Conservation (phyloP, 2,329 filamentous ascomycete genomes). For the Penicillium paneum region DNA sequence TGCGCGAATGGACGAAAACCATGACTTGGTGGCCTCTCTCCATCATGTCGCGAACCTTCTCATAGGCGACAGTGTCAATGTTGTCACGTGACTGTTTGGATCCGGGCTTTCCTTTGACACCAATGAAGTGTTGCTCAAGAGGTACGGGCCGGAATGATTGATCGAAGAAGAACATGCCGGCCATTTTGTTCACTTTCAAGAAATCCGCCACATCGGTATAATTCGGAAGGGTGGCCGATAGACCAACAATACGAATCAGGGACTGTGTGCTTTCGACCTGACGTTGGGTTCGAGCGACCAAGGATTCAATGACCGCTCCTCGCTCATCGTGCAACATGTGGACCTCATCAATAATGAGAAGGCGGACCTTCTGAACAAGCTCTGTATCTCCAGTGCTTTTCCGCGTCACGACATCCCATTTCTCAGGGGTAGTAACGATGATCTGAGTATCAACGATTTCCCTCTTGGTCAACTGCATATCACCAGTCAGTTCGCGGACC, state of each 20-base stretch:
- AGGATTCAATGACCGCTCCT: constrained; percentile 89
- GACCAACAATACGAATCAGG: constrained; percentile 89
- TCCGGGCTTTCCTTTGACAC: constrained; percentile 83
- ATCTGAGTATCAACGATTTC: constrained; percentile 97
- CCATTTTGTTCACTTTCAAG: constrained; percentile 88
- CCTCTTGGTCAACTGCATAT: constrained; percentile 97
- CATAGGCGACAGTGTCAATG: constrained; percentile 79
- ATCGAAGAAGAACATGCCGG: constrained; percentile 95
- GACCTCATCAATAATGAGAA: constrained; percentile 97
- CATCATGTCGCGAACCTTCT: constrained; percentile 93
- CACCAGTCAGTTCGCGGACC: constrained; percentile 90
- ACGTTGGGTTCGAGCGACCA: constrained; percentile 90
- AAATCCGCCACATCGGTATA: constrained; percentile 97
- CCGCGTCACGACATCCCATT: constrained; percentile 97
- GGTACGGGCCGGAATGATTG: constrained; percentile 93
- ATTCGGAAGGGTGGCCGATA: constrained; percentile 94
- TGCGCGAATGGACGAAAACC: constrained; percentile 97
- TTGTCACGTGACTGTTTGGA: constrained; percentile 82
- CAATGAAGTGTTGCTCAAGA: constrained; percentile 94
- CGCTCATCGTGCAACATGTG: constrained; percentile 99
- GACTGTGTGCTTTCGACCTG: constrained; percentile 98
- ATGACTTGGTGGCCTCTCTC: constrained; percentile 92
- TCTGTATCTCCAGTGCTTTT: constrained; percentile 98
- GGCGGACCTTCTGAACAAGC: constrained; percentile 90
- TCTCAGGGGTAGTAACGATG: constrained; percentile 97